Base-by-base conservation (phyloP, 495 filamentous ascomycete species). In the Thermothielavioides terrestris region DNA sequence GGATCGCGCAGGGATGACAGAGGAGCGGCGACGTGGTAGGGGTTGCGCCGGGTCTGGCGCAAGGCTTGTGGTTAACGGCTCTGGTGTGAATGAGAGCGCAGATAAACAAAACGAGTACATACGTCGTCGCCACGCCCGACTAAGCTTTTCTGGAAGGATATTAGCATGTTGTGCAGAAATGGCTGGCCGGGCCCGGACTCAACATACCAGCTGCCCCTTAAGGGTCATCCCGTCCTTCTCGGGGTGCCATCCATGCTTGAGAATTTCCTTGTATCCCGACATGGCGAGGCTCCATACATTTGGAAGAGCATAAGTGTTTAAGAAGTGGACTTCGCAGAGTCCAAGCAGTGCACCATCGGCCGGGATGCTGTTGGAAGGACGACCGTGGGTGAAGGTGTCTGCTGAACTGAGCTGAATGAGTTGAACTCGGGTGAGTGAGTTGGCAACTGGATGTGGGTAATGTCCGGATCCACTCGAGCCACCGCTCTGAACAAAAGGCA, bases 1-100 rank as follows among this genome's bases (percentile, higher is more conserved):
- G 92, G 91, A 64, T 98, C 92, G 58, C 84, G 83, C 17, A 98
- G 73, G 2, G 84, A 74, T 4, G 81, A 77, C n/a, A 94, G 64
- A 2, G 92, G 91, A 5, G 73, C 70, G 15, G 88, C 79, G 54
- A 77, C 69, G 59, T 84, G 68, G 15, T 42, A 17, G 5, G 26
- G n/a, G n/a, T n/a, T 14, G 10, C 26, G 28, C 75, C 3, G 75
- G 64, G 50, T 56, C 58, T 53, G 53, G 25, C 26, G 36, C 8
- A 15, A 8, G n/a, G 25, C 30, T 17, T 20, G 18, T 14, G 28
- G 26, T 35, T 36, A 50, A 14, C 11, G 12, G 22, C 6, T 27
- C 2, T 25, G 27, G 12, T n/a, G 6, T 2, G 7, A 10, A 20
- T 2, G 8, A n/a, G 7, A n/a, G 22, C 2, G 4, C n/a, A 10